Conservation (phyloP, 2,329 filamentous ascomycete species). For the Pseudocercospora fijiensis region DNA sequence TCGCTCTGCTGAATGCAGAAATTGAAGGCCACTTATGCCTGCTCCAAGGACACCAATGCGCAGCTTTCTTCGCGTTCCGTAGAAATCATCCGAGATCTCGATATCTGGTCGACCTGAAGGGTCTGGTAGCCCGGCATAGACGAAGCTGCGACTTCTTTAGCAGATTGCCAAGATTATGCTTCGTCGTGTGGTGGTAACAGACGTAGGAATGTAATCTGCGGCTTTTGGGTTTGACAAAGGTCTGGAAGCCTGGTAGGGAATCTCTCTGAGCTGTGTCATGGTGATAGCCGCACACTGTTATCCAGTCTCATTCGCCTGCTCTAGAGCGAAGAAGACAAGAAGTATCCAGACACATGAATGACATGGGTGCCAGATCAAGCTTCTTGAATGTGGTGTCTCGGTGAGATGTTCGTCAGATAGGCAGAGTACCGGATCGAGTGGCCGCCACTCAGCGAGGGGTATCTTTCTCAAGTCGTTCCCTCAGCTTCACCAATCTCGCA, state of each 20-base stretch:
- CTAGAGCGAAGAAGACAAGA: not conserved
- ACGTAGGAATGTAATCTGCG: slow-evolving; percentile 15
- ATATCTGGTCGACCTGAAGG: slow-evolving; percentile 17
- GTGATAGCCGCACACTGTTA: not conserved
- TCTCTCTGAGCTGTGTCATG: not conserved
- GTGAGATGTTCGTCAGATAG: slow-evolving; percentile 2
- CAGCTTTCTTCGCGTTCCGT: slow-evolving; percentile 24
- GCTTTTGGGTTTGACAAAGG: slow-evolving; percentile 14
- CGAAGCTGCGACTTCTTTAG: not conserved
- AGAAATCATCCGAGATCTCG: slow-evolving; percentile 22
- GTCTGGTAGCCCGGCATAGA: slow-evolving; percentile 16
- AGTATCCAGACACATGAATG: not conserved
- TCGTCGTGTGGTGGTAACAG: not conserved
- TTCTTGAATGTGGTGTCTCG: not conserved
- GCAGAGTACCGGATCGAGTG: not conserved
- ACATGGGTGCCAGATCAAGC: not conserved
- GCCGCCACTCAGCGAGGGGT: not conserved
- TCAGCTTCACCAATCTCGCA: not conserved
- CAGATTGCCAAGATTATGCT: not conserved
- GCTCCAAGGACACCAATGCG: slow-evolving; percentile 27
- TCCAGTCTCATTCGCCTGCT: not conserved
- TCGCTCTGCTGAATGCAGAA: slow-evolving; percentile 26
- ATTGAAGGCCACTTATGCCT: slow-evolving; percentile 28
- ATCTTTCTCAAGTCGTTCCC: not conserved
- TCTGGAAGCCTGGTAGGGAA: slow-evolving; percentile 1